A percentile compares a stretch with the other conserved stretches of the same genome.
phyloP scores from a whole-genome alignment of 306 rosid genomes.

The Aeschynomene evenia region DNA sequence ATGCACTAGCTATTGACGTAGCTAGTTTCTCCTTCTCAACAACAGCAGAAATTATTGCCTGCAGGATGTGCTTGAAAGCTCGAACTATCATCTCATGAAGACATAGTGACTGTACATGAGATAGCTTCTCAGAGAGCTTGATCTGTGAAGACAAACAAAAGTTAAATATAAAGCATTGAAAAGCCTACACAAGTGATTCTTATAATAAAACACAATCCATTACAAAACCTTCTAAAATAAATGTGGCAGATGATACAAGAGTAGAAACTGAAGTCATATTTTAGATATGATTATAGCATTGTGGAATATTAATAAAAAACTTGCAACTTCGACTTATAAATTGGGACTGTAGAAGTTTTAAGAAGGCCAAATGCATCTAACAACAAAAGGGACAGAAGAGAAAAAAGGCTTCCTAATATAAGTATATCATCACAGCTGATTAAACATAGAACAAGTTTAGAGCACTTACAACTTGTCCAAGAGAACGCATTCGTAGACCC shows the following conservation, averaged over 20 bases:
- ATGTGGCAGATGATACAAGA: slow-evolving; percentile 7
- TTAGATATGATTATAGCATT: neutral
- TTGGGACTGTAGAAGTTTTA: slow-evolving; percentile 6
- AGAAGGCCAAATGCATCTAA: neutral
- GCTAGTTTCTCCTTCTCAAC: slow-evolving; percentile 64
- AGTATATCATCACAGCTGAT: neutral
- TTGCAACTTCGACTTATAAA: slow-evolving; percentile 11
- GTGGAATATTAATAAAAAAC: slow-evolving; percentile 2
- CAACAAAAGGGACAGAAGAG: neutral
- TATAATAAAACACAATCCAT: slow-evolving; percentile 10
- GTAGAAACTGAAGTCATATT: slow-evolving; percentile 16
- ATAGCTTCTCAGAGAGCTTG: slow-evolving; percentile 91
- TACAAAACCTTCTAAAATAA: slow-evolving; percentile 23
- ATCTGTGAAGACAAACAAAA: slow-evolving; percentile 59
- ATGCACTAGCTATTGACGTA: slow-evolving; percentile 73
- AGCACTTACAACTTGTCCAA: slow-evolving; percentile 90
- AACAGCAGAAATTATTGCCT: slow-evolving; percentile 84
- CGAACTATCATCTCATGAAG: slow-evolving; percentile 98
- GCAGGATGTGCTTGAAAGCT: slow-evolving; percentile 94
- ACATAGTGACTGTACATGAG: slow-evolving; percentile 95
- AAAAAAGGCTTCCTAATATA: slow-evolving; percentile 9
- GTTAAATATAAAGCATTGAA: slow-evolving; percentile 7
- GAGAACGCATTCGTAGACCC: slow-evolving; percentile 92
- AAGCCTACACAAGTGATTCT: slow-evolving; percentile 18
- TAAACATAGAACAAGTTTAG: slow-evolving; percentile 24